phyloP scores from a whole-genome alignment of 306 rosid genomes.

The Quercus dentata region DNA sequence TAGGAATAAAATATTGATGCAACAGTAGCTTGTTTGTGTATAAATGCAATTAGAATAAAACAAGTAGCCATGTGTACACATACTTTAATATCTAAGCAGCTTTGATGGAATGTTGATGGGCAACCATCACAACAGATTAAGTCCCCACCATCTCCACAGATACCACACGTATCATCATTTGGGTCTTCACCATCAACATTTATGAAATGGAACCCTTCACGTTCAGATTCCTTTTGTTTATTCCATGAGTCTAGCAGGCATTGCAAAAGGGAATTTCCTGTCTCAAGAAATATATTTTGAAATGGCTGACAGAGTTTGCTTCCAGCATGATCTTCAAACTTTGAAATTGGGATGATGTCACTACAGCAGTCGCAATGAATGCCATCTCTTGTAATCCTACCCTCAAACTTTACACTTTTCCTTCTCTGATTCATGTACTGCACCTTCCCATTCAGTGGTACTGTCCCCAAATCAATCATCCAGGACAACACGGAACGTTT shows the following conservation, averaged over 20 bases:
- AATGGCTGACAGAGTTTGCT: conserved; percentile 54
- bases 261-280: conserved; percentile 71
- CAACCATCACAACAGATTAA: conserved; percentile 94
- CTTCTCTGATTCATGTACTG: conserved; percentile 42
- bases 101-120: conserved; percentile 95
- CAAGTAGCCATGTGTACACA: conserved; percentile 10
- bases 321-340: conserved; percentile 75
- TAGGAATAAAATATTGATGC: neutral
- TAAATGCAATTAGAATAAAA: conserved; percentile 1
- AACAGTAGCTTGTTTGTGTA: neutral
- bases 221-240: conserved; percentile 69
- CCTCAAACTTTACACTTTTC: conserved; percentile 43
- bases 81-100: conserved; percentile 84
- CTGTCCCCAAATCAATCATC: conserved; percentile 85
- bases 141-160: conserved; percentile 98
- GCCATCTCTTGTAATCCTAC: conserved; percentile 75
- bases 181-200: conserved; percentile 88
- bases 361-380: conserved; percentile 79
- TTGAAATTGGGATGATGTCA: conserved; percentile 47
- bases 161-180: conserved; percentile 92
- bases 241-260: conserved; percentile 90
- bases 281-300: conserved; percentile 51
- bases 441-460: conserved; percentile 63
- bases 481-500: conserved; percentile 79
- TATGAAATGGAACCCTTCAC: conserved; percentile 51